Conservation (phyloP, 179 eudicot genomes). For the Beta corolliflora region DNA sequence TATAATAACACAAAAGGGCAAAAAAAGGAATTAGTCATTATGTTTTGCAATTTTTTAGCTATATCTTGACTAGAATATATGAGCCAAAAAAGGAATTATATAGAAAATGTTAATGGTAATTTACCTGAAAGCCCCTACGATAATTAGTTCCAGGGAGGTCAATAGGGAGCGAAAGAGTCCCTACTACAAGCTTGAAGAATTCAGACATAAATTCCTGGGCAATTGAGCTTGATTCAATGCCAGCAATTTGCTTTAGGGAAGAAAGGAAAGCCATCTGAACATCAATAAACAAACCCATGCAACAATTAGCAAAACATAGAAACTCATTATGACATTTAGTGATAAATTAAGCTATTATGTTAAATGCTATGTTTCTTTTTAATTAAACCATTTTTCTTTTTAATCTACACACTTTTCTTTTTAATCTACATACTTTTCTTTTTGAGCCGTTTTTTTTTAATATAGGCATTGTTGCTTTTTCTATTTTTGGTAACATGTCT, state of each 20-base stretch:
- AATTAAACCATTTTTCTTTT: too few relatives aligned
- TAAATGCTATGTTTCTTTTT: too few relatives aligned
- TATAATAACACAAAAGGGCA: constrained; percentile 16
- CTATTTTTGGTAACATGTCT: too few relatives aligned
- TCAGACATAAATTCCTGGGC: constrained; percentile 75
- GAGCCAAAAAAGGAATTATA: too few relatives aligned
- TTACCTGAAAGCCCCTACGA: constrained; percentile 73
- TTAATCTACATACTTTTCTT: too few relatives aligned
- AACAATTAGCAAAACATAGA: neutral
- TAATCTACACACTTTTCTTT: too few relatives aligned
- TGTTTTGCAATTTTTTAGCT: neutral
- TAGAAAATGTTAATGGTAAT: neutral
- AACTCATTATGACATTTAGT: too few relatives aligned
- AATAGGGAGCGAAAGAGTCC: constrained; percentile 89
- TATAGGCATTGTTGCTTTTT: too few relatives aligned
- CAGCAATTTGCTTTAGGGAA: constrained; percentile 79
- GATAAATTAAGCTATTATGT: too few relatives aligned
- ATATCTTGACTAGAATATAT: neutral
- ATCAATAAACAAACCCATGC: neutral
- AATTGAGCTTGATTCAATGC: constrained; percentile 53
- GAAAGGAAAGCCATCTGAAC: constrained; percentile 92
- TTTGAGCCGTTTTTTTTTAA: too few relatives aligned
- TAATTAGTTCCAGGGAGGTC: constrained; percentile 89
- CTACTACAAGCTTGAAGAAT: constrained; percentile 81
- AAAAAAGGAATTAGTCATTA: neutral